Conservation (phyloP, 1,284 basidiomycete genomes). For the Apiotrichum gamsii region DNA sequence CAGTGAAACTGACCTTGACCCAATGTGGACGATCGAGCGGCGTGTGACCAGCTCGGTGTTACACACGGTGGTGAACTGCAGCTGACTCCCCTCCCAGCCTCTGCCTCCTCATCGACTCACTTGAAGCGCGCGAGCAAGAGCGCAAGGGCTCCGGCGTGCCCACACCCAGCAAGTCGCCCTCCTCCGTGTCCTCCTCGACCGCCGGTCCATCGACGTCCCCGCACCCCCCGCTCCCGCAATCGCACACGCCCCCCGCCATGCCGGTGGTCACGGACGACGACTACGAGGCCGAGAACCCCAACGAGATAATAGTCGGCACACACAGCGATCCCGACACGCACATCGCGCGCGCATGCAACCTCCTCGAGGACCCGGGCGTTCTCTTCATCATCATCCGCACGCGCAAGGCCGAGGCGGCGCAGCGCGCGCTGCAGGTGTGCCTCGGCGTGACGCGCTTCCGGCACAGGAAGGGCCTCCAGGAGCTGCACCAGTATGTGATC, state of each 20-base stretch:
- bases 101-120: conserved; percentile 26
- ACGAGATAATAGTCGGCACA: conserved; percentile 41
- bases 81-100: neutral
- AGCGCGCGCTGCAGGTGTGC: conserved; percentile 39
- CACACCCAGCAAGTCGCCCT: no score
- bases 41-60: no score
- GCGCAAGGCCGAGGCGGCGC: conserved; percentile 26
- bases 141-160: no score
- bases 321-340: conserved; percentile 30
- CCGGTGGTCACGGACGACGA: no score
- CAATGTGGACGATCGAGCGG: no score
- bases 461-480: conserved; percentile 36
- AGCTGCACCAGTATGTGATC: conserved; percentile 43
- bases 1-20: no score
- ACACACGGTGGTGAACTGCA: no score
- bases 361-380: conserved; percentile 35
- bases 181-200: no score
- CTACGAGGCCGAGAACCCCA: conserved; percentile 25
- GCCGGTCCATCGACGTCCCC: neutral
- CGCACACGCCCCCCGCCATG: neutral
- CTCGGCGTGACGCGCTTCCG: conserved; percentile 40
- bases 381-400: conserved; percentile 43
- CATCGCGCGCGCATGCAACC: conserved; percentile 29
- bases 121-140: conserved; percentile 15
- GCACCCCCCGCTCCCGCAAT: neutral